These are phyloP conservation scores for Aspergillus ellipticus DNA, from an alignment of 495 filamentous ascomycete species.

Conservation along the genomic window DNA sequence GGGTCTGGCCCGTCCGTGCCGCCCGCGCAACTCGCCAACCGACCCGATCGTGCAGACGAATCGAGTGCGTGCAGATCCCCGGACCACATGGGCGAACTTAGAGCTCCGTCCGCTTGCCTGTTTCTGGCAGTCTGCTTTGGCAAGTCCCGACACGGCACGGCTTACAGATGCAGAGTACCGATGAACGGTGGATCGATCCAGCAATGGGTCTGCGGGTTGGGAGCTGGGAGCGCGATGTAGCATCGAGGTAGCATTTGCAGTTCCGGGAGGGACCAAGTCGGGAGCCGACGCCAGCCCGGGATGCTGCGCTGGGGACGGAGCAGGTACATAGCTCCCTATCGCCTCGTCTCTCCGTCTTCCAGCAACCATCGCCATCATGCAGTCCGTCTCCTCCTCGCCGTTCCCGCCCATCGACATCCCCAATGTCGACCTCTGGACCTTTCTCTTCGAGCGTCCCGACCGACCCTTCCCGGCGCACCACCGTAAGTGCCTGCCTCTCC, in stretches of 20 bases:
- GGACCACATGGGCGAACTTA: not conserved
- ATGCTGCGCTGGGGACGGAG: too few relatives aligned
- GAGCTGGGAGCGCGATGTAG: too few relatives aligned
- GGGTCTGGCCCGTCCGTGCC: not conserved
- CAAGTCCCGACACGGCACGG: not conserved
- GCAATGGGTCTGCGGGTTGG: too few relatives aligned
- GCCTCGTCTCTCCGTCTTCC: not conserved
- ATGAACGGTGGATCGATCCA: too few relatives aligned
- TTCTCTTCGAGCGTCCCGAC: conserved; percentile 36
- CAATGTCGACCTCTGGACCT: conserved; percentile 60
- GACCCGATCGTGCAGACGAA: not conserved
- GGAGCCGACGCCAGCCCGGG: too few relatives aligned
- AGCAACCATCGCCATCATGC: not conserved
- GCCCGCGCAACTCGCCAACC: not conserved
- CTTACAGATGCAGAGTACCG: too few relatives aligned
- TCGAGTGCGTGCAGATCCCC: conserved; percentile 1
- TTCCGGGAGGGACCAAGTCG: too few relatives aligned
- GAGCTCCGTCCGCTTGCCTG: too few relatives aligned
- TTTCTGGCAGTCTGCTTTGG: too few relatives aligned
- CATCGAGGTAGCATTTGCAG: too few relatives aligned
- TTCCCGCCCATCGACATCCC: conserved; percentile 61
- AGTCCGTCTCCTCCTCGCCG: not conserved
- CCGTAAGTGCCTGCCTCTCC: not conserved
- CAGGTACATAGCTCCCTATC: not conserved
- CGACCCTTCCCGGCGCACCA: conserved; percentile 2